phyloP scores from a whole-genome alignment of 345 rosid species.

The Eucalyptus albens region DNA sequence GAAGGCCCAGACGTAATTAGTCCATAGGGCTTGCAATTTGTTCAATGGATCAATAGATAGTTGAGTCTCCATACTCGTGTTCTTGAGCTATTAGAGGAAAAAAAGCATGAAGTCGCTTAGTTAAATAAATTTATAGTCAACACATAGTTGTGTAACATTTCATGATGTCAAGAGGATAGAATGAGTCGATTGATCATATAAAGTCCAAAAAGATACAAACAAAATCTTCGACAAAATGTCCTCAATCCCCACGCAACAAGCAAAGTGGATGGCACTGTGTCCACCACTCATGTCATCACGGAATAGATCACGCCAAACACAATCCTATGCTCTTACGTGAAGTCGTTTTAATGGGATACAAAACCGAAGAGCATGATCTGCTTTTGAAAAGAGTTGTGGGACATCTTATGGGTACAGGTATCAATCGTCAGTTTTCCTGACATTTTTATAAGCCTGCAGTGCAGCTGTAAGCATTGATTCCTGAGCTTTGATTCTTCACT shows the following conservation, averaged over 20 bases:
- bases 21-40: neutral
- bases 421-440: neutral
- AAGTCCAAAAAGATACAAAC: neutral
- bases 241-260: neutral
- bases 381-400: neutral
- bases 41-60: neutral
- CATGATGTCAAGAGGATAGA: neutral
- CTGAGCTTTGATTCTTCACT: neutral
- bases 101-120: neutral
- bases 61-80: neutral
- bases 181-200: neutral
- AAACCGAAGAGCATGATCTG: neutral
- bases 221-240: neutral
- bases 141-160: neutral
- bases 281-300: neutral
- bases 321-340: neutral
- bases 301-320: neutral
- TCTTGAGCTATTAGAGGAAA: neutral
- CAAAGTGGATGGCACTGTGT: neutral
- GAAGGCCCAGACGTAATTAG: neutral
- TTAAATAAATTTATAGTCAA: neutral
- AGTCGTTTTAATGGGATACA: neutral
- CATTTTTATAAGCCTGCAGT: neutral
- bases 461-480: neutral
- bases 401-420: neutral